A percentile compares a stretch with the other conserved stretches of the same genome.
phyloP scores from a whole-genome alignment of 345 rosid species.

The Orychophragmus violaceus region DNA sequence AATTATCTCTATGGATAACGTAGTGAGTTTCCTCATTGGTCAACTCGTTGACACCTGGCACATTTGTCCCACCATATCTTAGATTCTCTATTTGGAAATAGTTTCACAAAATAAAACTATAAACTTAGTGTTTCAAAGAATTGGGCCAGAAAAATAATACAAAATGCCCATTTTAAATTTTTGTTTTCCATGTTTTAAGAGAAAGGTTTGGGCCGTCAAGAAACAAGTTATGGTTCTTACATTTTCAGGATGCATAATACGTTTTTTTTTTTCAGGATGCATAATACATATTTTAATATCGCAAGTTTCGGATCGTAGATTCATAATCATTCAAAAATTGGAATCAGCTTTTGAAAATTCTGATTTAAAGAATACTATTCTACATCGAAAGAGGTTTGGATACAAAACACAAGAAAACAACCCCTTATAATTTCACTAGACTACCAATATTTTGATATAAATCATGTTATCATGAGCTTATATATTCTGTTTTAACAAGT shows the following conservation, averaged over 20 bases:
- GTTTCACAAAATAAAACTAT: neutral
- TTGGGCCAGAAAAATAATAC: neutral
- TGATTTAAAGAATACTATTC: too few relatives aligned
- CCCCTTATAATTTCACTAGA: too few relatives aligned
- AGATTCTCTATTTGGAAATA: neutral
- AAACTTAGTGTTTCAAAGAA: neutral
- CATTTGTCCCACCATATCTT: constrained; percentile 18
- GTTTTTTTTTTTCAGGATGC: too few relatives aligned
- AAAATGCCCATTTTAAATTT: neutral
- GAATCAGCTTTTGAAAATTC: too few relatives aligned
- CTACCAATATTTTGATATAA: too few relatives aligned
- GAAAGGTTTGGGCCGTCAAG: neutral
- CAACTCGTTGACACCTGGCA: constrained; percentile 10
- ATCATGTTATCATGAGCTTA: neutral
- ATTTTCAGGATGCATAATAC: too few relatives aligned
- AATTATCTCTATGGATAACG: constrained; percentile 30
- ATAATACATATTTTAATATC: too few relatives aligned
- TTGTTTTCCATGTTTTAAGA: neutral
- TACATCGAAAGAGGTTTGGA: too few relatives aligned
- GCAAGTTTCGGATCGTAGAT: too few relatives aligned
- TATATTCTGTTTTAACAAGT: neutral
- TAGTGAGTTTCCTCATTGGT: constrained; percentile 28
- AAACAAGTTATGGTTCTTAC: neutral
- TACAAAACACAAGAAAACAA: too few relatives aligned
- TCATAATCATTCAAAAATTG: too few relatives aligned